phyloP scores from a whole-genome alignment of 164 flowering plant genomes.

The Vitis labrusca region DNA sequence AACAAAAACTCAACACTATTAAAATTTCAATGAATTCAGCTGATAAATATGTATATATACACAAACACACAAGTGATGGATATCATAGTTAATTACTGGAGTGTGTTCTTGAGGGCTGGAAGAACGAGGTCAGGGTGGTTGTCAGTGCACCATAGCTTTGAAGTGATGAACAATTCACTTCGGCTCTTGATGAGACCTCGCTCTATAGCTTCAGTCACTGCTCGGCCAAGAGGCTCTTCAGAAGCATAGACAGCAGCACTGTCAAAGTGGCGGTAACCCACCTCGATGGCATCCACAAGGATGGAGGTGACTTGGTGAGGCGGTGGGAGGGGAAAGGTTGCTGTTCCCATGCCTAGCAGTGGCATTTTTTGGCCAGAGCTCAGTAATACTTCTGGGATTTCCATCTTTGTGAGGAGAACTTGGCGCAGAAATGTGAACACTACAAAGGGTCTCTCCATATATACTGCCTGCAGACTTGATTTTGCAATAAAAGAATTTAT shows the following conservation, averaged over 20 bases:
- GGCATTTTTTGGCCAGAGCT: slow-evolving; percentile 22
- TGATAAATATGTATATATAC: no score
- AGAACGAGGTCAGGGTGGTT: slow-evolving; percentile 29
- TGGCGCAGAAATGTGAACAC: no score
- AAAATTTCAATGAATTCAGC: no score
- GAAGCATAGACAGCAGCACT: background rate
- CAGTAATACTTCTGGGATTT: slow-evolving; percentile 13
- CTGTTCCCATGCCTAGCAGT: slow-evolving; percentile 23
- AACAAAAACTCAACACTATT: no score
- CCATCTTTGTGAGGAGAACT: no score
- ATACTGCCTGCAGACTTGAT: no score
- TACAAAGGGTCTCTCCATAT: no score
- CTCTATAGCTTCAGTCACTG: no score
- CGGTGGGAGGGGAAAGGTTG: background rate
- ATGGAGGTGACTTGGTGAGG: slow-evolving; percentile 4
- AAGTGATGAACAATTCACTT: slow-evolving; percentile 36
- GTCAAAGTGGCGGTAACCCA: slow-evolving; percentile 40
- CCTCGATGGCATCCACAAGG: slow-evolving; percentile 25
- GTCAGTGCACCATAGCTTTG: slow-evolving; percentile 36
- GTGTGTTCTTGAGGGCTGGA: slow-evolving; percentile 28
- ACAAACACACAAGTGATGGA: no score
- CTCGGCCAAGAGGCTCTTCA: no score
- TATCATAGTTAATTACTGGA: slow-evolving; percentile 17
- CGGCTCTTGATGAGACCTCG: slow-evolving; percentile 30
- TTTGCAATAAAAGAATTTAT: no score